phyloP scores from a whole-genome alignment of 768 basidiomycete species.

The Coprinellus aureogranulatus region DNA sequence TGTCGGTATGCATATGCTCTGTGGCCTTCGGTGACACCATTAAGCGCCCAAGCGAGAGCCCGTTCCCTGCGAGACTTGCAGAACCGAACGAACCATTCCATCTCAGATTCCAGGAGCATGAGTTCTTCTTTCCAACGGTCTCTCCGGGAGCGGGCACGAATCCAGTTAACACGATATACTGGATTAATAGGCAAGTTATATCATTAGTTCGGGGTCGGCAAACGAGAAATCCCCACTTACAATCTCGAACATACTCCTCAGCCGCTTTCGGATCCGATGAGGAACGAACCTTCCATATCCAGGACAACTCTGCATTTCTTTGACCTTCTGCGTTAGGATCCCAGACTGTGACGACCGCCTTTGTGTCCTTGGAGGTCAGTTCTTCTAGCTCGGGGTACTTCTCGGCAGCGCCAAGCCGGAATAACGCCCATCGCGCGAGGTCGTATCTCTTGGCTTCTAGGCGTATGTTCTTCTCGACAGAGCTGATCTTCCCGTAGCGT shows the following conservation, averaged over 20 bases:
- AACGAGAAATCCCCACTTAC: neutral
- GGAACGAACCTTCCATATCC: neutral
- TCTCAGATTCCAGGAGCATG: neutral
- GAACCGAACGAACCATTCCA: neutral
- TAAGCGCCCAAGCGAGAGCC: neutral
- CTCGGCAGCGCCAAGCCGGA: neutral
- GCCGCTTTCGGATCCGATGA: no score
- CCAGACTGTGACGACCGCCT: neutral
- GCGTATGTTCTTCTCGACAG: neutral
- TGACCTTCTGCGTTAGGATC: neutral
- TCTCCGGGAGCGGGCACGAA: neutral
- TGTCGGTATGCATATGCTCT: neutral
- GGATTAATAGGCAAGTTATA: neutral
- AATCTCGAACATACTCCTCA: neutral
- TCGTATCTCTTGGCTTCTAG: neutral
- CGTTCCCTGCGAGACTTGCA: neutral
- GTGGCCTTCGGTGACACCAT: neutral
- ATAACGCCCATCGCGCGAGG: neutral
- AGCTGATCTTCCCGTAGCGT: neutral
- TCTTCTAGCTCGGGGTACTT: neutral
- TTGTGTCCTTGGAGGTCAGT: neutral
- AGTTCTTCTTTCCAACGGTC: neutral
- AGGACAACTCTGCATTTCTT: neutral
- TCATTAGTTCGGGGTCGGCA: neutral
- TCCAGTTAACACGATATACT: neutral